Conservation (phyloP, 176 grass and related monocot genomes). For the Chrysopogon serrulatus region DNA sequence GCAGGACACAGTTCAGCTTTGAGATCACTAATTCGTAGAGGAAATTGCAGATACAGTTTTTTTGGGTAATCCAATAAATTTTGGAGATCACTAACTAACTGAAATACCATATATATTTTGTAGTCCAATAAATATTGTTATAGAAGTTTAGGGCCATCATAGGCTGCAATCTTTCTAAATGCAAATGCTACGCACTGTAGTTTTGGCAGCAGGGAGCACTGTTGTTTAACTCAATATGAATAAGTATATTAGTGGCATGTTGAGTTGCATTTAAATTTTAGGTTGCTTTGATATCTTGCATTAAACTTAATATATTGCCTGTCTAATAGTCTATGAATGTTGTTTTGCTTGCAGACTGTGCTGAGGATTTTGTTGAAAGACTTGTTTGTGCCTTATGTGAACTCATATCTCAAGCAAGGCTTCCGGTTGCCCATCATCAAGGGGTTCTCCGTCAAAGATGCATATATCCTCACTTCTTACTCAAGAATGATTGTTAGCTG, state of each 20-base stretch:
- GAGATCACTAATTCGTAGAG: neutral
- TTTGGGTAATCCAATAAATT: neutral
- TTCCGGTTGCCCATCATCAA: conserved; percentile 73
- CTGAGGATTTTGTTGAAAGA: conserved; percentile 57
- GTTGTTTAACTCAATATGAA: neutral
- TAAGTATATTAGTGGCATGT: neutral
- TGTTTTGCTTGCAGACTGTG: conserved; percentile 38
- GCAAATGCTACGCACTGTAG: neutral
- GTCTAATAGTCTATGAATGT: conserved; percentile 12
- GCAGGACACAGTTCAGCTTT: neutral
- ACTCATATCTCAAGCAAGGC: conserved; percentile 57
- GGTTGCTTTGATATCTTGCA: neutral
- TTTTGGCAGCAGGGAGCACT: neutral
- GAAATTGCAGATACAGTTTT: neutral
- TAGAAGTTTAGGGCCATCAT: neutral
- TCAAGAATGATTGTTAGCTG: conserved; percentile 70
- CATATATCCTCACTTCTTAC: conserved; percentile 56
- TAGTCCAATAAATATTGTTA: neutral
- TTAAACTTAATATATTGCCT: neutral
- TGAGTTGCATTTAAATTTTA: neutral
- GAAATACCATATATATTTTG: neutral
- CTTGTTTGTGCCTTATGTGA: conserved; percentile 79
- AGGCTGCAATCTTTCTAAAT: neutral
- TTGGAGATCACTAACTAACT: neutral
- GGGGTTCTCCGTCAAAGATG: conserved; percentile 68